phyloP scores from a whole-genome alignment of 139 green algal species.

The Chlamydomonas asymmetrica region DNA sequence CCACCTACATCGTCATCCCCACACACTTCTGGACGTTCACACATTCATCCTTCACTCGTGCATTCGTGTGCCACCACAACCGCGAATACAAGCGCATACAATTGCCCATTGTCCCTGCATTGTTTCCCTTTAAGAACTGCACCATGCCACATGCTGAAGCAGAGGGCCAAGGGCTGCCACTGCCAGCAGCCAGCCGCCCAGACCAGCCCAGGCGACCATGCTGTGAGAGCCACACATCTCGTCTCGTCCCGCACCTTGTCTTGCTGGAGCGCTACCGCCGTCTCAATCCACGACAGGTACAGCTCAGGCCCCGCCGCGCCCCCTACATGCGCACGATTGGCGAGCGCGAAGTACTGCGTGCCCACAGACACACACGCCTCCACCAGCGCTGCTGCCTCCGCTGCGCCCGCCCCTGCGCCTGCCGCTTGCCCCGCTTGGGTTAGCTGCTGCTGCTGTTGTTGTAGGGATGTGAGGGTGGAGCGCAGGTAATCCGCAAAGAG shows the following conservation, averaged over 20 bases:
- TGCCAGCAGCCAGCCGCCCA: not conserved
- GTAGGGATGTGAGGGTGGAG: slow-evolving; percentile 16
- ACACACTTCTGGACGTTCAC: no score
- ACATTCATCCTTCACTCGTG: no score
- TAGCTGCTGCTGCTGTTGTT: not conserved
- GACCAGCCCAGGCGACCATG: no score
- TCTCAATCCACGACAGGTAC: slow-evolving; percentile 38
- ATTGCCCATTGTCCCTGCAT: no score
- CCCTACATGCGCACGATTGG: slow-evolving; percentile 9
- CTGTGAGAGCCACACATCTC: no score
- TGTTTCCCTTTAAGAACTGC: no score
- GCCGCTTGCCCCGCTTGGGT: not conserved
- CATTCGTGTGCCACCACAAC: no score
- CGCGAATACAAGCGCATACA: no score
- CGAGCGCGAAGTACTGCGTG: slow-evolving; percentile 28
- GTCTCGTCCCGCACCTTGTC: slow-evolving; percentile 21
- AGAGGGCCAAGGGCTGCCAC: not conserved
- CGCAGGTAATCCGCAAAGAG: slow-evolving; percentile 46
- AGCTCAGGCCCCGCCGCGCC: slow-evolving; percentile 19
- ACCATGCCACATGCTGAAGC: not conserved
- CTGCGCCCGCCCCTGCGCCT: not conserved
- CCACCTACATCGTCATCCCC: no score
- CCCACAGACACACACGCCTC: slow-evolving; percentile 10
- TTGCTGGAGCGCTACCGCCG: slow-evolving; percentile 37
- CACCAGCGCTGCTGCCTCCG: not conserved